Evolutionary conservation across 2,329 filamentous ascomycete genomes (phyloP).

Genomic region (Macrophomina pseudophaseolina): DNA sequence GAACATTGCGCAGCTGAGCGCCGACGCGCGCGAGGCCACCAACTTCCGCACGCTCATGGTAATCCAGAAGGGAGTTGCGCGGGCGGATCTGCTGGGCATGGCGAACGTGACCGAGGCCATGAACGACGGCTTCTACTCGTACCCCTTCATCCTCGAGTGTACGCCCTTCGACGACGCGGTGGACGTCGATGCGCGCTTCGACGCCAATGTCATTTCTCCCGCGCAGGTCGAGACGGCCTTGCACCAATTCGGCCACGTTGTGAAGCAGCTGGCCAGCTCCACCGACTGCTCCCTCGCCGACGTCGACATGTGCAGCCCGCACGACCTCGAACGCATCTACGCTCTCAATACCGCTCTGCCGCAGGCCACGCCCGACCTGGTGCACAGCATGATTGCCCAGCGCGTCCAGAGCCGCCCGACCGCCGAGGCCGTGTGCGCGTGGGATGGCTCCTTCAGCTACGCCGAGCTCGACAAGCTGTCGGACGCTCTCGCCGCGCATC

Average conservation of each 20-base stretch:
- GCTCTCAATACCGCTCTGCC: slow-evolving; percentile 11
- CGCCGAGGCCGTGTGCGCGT: slow-evolving; percentile 39
- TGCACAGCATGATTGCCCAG: background rate
- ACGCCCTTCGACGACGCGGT: background rate
- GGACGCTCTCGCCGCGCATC: slow-evolving; percentile 37
- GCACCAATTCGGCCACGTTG: slow-evolving; percentile 25
- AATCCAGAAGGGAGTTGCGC: slow-evolving; percentile 30
- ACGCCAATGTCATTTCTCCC: slow-evolving; percentile 5
- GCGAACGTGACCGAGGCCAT: background rate
- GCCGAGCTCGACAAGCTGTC: slow-evolving; percentile 36
- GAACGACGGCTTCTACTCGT: slow-evolving; percentile 5
- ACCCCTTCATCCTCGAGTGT: slow-evolving; percentile 13
- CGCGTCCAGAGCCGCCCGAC: slow-evolving; percentile 29
- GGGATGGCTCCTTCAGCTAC: slow-evolving; percentile 42
- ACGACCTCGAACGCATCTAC: slow-evolving; percentile 22
- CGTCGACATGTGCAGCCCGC: slow-evolving; percentile 26
- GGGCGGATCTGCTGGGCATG: background rate
- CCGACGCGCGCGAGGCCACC: slow-evolving; percentile 58
- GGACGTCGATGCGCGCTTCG: slow-evolving; percentile 16
- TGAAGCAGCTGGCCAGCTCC: slow-evolving; percentile 27
- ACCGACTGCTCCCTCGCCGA: slow-evolving; percentile 15
- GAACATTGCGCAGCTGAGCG: slow-evolving; percentile 44
- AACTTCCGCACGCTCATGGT: slow-evolving; percentile 56
- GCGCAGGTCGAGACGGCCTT: slow-evolving; percentile 25
- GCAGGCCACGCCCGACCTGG: background rate